These are phyloP conservation scores for Cyclotella cryptica DNA, from an alignment of 108 stramenopile genomes.

Conservation along the genomic window DNA sequence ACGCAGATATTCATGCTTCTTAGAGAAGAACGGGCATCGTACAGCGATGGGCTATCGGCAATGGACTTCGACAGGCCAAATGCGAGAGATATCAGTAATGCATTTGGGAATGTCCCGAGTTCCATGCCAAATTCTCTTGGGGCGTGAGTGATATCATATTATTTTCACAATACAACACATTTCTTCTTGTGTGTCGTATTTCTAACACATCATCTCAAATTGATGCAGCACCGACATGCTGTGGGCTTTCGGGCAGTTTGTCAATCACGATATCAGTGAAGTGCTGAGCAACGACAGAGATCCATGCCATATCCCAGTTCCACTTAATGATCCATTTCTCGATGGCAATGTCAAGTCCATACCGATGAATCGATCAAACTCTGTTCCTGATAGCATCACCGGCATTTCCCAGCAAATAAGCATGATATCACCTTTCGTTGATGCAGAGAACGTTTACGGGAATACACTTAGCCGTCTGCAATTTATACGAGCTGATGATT, in stretches of 20 bases:
- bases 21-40: no score
- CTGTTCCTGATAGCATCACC: background rate
- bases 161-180: background rate
- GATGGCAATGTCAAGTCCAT: background rate
- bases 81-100: conserved; percentile 28
- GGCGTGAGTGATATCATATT: conserved; percentile 9
- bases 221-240: conserved; percentile 27
- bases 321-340: conserved; percentile 31
- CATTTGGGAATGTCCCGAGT: conserved; percentile 7
- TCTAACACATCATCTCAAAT: background rate
- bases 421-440: conserved; percentile 13
- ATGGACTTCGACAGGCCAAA: conserved; percentile 18
- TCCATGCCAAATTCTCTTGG: conserved; percentile 18
- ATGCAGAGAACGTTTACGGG: conserved; percentile 24
- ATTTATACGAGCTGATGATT: conserved; percentile 22
- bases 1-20: no score
- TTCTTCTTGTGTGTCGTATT: background rate
- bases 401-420: conserved; percentile 12
- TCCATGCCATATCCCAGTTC: conserved; percentile 17
- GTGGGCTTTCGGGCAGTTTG: conserved; percentile 54
- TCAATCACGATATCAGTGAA: conserved; percentile 42
- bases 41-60: conserved; percentile 5
- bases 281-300: conserved; percentile 6
- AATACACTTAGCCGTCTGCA: conserved; percentile 1
- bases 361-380: conserved; percentile 21